Evolutionary conservation across 2,329 filamentous ascomycete genomes (phyloP), one percentile per base, ranked within the genome.

Genomic region (Camillea tinctor): DNA sequence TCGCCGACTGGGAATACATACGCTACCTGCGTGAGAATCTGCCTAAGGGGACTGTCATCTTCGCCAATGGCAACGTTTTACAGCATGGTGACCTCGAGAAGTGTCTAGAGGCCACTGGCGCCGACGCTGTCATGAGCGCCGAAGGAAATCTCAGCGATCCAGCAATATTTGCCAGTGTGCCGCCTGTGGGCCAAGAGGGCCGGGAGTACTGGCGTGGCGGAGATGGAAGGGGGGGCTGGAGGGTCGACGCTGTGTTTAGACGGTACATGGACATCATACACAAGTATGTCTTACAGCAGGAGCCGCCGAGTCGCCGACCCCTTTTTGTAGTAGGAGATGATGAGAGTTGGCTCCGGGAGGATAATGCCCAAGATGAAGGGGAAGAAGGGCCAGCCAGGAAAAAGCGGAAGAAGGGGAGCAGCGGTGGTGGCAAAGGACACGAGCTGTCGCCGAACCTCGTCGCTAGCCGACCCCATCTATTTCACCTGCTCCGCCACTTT

Each of bases 141-240:
- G 95, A 99, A 76, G 95, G 93, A 0, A 97, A 97, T 72, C 82
- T 99, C 0, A 94, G 92, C 71, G 92, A 99, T 72, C 95, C 95
- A 0, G 88, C 87, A 1, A 89, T 99, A 50, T 99, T 99, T 71
- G 87, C 89, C 15, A 77, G 80, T 30, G 81, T 87, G 17, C 92
- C 92, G 0, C 73, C 84, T 0, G 69, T 79, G 0, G 90, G 88
- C 0, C 75, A 87, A 52, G 87, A 91, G 73, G 87, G 86, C 0
- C 82, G 89, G 60, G 93, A 96, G 69, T 98, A 95, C 75, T 98
- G 94, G 93, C 82, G 90, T 36, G 92, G 91, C 0, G 82, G 79
- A 56, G 86, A 93, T 70, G 91, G 92, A 0, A 88, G 85, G 61
- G 91, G 92, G 4, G 96, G 95, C 1, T 98, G 91, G 76, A 84